These are phyloP conservation scores for Harringtonia aguacate DNA, from an alignment of 2,329 filamentous ascomycete species.

Conservation along the genomic window DNA sequence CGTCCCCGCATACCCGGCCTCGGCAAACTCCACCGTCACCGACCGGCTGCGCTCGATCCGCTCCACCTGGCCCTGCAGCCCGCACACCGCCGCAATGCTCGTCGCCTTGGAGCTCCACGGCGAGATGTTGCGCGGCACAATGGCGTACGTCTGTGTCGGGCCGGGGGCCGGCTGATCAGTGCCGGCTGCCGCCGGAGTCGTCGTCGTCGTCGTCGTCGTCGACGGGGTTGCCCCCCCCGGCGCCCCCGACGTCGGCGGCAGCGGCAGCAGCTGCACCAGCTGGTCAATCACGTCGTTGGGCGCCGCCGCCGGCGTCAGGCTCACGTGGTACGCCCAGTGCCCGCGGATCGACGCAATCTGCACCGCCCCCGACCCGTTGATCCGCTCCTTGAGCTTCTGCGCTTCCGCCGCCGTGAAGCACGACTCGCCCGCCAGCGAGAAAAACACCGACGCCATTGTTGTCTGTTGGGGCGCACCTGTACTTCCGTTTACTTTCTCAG, in stretches of 20 bases:
- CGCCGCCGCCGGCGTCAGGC: constrained; percentile 36
- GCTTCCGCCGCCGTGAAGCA: constrained; percentile 40
- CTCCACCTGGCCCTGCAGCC: constrained; percentile 56
- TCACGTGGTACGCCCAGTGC: constrained; percentile 56
- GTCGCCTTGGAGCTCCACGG: constrained; percentile 98
- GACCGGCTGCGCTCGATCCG: constrained; percentile 82
- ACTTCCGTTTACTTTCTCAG: too few species aligned
- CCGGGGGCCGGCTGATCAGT: constrained; percentile 20
- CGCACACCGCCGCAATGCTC: constrained; percentile 86
- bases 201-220: constrained; percentile 33
- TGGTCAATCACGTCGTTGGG: constrained; percentile 30
- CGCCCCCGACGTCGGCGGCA: constrained; percentile 20
- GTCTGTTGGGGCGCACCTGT: too few species aligned
- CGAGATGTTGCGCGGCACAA: constrained; percentile 77
- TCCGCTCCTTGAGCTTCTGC: constrained; percentile 31
- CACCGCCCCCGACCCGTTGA: constrained; percentile 26
- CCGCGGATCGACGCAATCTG: constrained; percentile 39
- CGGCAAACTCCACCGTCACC: constrained; percentile 56
- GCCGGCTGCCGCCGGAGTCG: constrained; percentile 27
- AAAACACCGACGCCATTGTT: constrained; percentile 11
- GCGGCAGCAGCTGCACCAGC: constrained; percentile 33
- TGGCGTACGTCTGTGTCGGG: constrained; percentile 44
- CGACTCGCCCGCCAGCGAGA: constrained; percentile 12
- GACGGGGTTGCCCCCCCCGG: too few species aligned
- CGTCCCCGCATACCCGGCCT: constrained; percentile 26